Evolutionary conservation across 176 grass and related monocot species (phyloP).

Genomic region (Musa troglodytarum): DNA sequence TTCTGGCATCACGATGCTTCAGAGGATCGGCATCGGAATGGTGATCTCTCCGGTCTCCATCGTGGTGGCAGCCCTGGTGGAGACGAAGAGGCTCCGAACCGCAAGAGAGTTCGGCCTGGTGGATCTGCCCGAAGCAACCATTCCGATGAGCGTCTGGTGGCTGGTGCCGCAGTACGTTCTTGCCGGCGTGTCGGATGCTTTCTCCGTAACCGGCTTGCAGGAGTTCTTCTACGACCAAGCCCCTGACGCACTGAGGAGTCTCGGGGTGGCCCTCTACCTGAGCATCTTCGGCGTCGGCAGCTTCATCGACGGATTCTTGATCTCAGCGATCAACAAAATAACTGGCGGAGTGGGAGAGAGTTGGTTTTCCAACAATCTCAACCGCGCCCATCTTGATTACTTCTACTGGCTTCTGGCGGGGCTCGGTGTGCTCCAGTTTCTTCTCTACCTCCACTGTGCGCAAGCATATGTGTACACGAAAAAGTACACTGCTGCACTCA

Average conservation of each 20-base stretch:
- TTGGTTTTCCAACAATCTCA: slow-evolving; percentile 64
- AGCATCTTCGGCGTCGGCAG: slow-evolving; percentile 46
- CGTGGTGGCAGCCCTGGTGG: slow-evolving; percentile 44
- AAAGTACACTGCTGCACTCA: neutral
- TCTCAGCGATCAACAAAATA: slow-evolving; percentile 38
- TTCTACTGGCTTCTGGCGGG: slow-evolving; percentile 62
- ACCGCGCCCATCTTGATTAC: slow-evolving; percentile 64
- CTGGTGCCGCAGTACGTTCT: slow-evolving; percentile 74
- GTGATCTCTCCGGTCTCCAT: slow-evolving; percentile 33
- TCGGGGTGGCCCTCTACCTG: slow-evolving; percentile 55
- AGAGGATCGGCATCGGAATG: slow-evolving; percentile 51
- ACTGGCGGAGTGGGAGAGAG: slow-evolving; percentile 26
- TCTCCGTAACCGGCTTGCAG: slow-evolving; percentile 65
- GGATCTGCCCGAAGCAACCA: slow-evolving; percentile 24
- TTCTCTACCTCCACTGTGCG: slow-evolving; percentile 31
- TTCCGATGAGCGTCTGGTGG: slow-evolving; percentile 94
- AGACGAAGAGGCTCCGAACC: slow-evolving; percentile 29
- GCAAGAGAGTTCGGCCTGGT: slow-evolving; percentile 35
- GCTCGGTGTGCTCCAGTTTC: slow-evolving; percentile 28
- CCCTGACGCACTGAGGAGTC: slow-evolving; percentile 39
- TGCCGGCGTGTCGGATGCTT: slow-evolving; percentile 60
- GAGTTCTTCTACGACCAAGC: slow-evolving; percentile 98
- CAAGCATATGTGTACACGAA: slow-evolving; percentile 30
- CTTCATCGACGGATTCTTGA: slow-evolving; percentile 43
- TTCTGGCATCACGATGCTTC: slow-evolving; percentile 55